Percentiles rank a stretch among this genome's conserved stretches.
Evolutionary conservation across 2,329 filamentous ascomycete species (phyloP).

Genomic region (Endocalyx cinctus): DNA sequence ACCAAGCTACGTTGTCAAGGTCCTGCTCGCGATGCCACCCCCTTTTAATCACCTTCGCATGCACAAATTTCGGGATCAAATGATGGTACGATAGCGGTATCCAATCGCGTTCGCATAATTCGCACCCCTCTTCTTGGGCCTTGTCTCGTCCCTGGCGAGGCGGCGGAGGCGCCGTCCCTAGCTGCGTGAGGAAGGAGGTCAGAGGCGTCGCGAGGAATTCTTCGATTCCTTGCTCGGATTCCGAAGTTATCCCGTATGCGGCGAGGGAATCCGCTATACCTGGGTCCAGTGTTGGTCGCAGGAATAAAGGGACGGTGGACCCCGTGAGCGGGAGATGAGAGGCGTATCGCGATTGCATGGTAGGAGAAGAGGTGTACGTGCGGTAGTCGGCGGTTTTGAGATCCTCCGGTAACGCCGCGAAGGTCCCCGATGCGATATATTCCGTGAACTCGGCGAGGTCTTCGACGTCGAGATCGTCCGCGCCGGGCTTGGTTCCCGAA

Average conservation of each 20-base stretch:
- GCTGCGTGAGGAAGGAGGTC: slow-evolving; percentile 54
- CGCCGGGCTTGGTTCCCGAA: neutral
- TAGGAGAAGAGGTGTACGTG: slow-evolving; percentile 41
- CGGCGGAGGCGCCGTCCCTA: slow-evolving; percentile 59
- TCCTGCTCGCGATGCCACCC: slow-evolving; percentile 75
- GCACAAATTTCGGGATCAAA: slow-evolving; percentile 73
- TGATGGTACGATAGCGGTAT: slow-evolving; percentile 79
- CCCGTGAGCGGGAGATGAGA: slow-evolving; percentile 53
- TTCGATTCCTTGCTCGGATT: slow-evolving; percentile 36
- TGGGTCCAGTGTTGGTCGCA: slow-evolving; percentile 53
- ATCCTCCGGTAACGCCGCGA: slow-evolving; percentile 56
- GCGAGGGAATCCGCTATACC: slow-evolving; percentile 61
- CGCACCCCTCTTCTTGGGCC: slow-evolving; percentile 58
- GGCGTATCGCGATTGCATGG: slow-evolving; percentile 51
- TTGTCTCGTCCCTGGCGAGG: slow-evolving; percentile 52
- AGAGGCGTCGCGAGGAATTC: slow-evolving; percentile 62
- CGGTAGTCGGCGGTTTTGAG: slow-evolving; percentile 60
- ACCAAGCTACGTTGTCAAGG: slow-evolving; percentile 77
- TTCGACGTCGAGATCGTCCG: slow-evolving; percentile 38
- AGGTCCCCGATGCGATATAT: slow-evolving; percentile 69
- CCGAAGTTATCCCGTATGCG: slow-evolving; percentile 60
- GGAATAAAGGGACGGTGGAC: slow-evolving; percentile 43
- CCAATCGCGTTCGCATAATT: slow-evolving; percentile 72
- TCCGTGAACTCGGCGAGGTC: slow-evolving; percentile 78
- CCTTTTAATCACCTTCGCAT: slow-evolving; percentile 70